Evolutionary conservation across 2,329 filamentous ascomycete species (phyloP).

Genomic region (Verticillium nubilum): DNA sequence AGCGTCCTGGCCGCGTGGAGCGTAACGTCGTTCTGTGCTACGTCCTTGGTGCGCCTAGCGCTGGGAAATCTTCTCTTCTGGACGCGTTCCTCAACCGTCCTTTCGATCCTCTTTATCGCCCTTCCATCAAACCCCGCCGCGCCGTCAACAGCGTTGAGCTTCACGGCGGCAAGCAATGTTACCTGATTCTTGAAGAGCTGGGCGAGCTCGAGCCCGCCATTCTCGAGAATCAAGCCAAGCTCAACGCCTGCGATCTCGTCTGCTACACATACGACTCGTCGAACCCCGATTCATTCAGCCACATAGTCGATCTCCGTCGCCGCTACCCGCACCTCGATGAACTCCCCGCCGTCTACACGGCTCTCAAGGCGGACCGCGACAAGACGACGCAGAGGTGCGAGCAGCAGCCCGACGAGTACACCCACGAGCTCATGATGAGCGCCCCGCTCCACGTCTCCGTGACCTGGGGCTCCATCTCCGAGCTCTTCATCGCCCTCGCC

Average conservation of each 20-base stretch:
- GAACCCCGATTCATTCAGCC: constrained; percentile 90
- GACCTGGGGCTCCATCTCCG: constrained; percentile 88
- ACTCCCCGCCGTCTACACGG: constrained; percentile 87
- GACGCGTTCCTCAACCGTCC: constrained; percentile 88
- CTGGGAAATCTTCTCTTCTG: constrained; percentile 86
- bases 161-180: constrained; percentile 92
- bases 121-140: constrained; percentile 89
- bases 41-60: constrained; percentile 76
- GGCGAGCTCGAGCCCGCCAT: constrained; percentile 94
- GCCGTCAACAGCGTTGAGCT: constrained; percentile 96
- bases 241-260: constrained; percentile 88
- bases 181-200: constrained; percentile 90
- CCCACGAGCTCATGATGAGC: constrained; percentile 77
- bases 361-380: constrained; percentile 90
- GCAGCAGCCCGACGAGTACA: constrained; percentile 88
- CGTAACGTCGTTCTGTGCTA: constrained; percentile 94
- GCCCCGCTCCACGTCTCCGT: constrained; percentile 91
- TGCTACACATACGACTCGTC: constrained; percentile 97
- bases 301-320: constrained; percentile 76
- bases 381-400: constrained; percentile 95
- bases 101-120: constrained; percentile 78
- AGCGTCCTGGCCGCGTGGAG: constrained; percentile 78
- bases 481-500: constrained; percentile 87
- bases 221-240: constrained; percentile 81
- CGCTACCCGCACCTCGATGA: constrained; percentile 80